A percentile compares a stretch with the other conserved stretches of the same genome.
phyloP scores from a whole-genome alignment of 2,329 filamentous ascomycete genomes.

The Didymella segeticola region DNA sequence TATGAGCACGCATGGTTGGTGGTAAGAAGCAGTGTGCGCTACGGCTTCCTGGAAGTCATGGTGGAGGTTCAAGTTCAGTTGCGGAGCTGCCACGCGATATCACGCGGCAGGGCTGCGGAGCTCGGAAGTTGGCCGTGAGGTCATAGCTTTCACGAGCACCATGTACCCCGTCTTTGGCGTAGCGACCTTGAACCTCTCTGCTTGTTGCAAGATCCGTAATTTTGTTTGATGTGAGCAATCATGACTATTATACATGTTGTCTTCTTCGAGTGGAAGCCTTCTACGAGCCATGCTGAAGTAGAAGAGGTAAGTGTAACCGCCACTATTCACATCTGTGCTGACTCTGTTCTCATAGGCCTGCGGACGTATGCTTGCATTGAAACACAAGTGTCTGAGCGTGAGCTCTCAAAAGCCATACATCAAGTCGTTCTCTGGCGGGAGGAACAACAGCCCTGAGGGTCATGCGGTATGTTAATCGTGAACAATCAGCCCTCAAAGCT shows the following conservation, averaged over 20 bases:
- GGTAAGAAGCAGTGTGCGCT: constrained; percentile 3
- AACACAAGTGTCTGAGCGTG: constrained; percentile 66
- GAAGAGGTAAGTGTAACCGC: constrained; percentile 56
- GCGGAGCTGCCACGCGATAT: constrained; percentile 9
- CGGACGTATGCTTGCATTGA: constrained; percentile 63
- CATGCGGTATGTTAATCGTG: constrained; percentile 58
- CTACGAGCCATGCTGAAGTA: constrained; percentile 57
- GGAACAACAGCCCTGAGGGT: constrained; percentile 68
- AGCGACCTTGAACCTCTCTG: not conserved
- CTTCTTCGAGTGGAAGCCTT: constrained; percentile 69
- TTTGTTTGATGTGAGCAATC: constrained; percentile 14
- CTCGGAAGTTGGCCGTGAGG: constrained; percentile 25
- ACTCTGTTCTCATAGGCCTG: constrained; percentile 56
- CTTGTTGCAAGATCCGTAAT: not conserved
- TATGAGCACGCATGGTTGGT: constrained; percentile 11
- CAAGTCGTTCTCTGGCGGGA: constrained; percentile 63
- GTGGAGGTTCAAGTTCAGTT: constrained; percentile 9
- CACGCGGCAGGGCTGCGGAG: constrained; percentile 27
- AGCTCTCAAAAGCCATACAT: constrained; percentile 67
- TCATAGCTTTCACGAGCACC: constrained; percentile 26
- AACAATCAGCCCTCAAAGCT: not conserved
- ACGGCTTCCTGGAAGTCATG: constrained; percentile 16
- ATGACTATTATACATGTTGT: constrained; percentile 75
- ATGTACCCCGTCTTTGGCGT: not conserved
- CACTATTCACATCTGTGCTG: not conserved